Percentiles rank a stretch among this genome's conserved stretches.
These are phyloP conservation scores for Trichosanthes truncata DNA, from an alignment of 306 rosid genomes.

Conservation along the genomic window DNA sequence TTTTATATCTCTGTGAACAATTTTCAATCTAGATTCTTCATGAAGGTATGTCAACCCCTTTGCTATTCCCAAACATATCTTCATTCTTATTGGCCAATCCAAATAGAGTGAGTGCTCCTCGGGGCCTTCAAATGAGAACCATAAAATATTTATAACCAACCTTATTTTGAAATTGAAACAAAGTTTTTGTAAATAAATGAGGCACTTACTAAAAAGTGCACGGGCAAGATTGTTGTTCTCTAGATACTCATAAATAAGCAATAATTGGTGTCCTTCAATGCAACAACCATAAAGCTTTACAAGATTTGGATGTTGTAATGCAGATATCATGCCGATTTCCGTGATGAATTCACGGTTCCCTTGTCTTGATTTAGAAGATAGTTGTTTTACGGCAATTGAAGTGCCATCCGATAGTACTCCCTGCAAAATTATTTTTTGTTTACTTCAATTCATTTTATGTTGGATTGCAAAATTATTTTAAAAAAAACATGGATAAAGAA, in stretches of 20 bases:
- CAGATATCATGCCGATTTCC: slow-evolving; percentile 94
- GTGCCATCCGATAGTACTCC: slow-evolving; percentile 63
- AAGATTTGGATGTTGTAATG: slow-evolving; percentile 85
- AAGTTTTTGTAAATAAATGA: too few relatives aligned
- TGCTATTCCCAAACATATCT: slow-evolving; percentile 60
- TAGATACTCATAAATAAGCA: slow-evolving; percentile 76
- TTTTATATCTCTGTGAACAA: slow-evolving; percentile 87
- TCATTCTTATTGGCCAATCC: slow-evolving; percentile 63
- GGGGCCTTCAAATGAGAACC: slow-evolving; percentile 22
- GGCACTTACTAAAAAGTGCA: slow-evolving; percentile 60
- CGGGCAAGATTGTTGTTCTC: slow-evolving; percentile 90
- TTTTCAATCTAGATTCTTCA: slow-evolving; percentile 76
- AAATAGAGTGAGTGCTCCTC: slow-evolving; percentile 37
- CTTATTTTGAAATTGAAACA: background rate
- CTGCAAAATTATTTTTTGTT: too few relatives aligned
- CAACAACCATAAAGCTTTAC: slow-evolving; percentile 84
- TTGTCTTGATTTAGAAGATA: slow-evolving; percentile 85
- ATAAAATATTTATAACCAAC: background rate
- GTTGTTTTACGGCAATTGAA: slow-evolving; percentile 74
- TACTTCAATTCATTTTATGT: too few relatives aligned
- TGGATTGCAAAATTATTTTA: background rate
- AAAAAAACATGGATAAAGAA: too few relatives aligned
- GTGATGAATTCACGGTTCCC: slow-evolving; percentile 80
- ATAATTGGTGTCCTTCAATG: slow-evolving; percentile 81
- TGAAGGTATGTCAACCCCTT: slow-evolving; percentile 72